Base-by-base conservation (phyloP, 257 asterid genomes). In the Ophiorrhiza pumila region DNA sequence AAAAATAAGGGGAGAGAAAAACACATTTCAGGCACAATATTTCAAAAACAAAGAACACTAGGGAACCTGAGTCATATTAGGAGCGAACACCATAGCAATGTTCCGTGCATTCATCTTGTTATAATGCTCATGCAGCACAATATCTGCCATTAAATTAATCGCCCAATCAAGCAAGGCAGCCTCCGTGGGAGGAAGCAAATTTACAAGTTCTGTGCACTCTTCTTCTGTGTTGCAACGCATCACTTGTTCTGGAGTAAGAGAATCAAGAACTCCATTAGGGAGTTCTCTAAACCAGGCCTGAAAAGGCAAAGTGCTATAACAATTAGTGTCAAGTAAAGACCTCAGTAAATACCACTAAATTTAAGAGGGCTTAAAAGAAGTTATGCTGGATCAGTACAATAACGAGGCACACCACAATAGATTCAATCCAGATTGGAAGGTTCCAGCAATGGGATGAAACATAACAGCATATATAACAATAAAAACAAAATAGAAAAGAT, bases 201-300 rank as follows among this genome's bases (percentile, higher is more conserved):
- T 77, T 14, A 90, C 87, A 31, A 88, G 88, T 57, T 69, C 72
- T 43, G 83, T 71, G 82, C 92, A 88, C 66, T 90, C 98, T 71
- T 90, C 91, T 64, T 88, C 97, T 2, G 96, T 79, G 87, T 88
- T 92, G 89, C 97, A 92, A 67, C 77, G 89, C 96, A 90, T 86
- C 35, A 92, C 96, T 75, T 90, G 90, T 68, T 90, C 94, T 14
- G 96, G 87, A 23, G 83, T 85, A 57, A 90, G 83, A 47, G 82
- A 79, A 74, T 90, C 98, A 31, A 92, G 94, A 74, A 92, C 91
- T 15, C 98, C 96, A 0, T 86, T 77, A 0, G 98, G 98, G 37
- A 92, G 96, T 65, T 92, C 98, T 75, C 98, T 84, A 73, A 92
- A 87, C 98, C 96, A 92, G 45, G 98, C 96, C 97, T 92, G 84